Conservation (phyloP, 495 filamentous ascomycete genomes). For the Sphaerosporella brunnea region DNA sequence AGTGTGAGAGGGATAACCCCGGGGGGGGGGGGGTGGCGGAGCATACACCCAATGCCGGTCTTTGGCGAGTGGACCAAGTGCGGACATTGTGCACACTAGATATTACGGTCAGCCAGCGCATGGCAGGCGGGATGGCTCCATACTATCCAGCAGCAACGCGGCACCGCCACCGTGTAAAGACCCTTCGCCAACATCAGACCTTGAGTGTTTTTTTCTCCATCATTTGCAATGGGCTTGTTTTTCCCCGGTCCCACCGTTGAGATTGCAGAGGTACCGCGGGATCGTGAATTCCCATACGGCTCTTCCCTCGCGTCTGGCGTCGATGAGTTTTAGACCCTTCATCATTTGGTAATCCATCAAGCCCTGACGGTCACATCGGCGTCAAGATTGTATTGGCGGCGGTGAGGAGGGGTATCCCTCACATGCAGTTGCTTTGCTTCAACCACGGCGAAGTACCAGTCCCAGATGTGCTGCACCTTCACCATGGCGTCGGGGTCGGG, state of each 20-base stretch:
- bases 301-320: not conserved
- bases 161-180: slow-evolving; percentile 2
- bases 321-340: slow-evolving; percentile 3
- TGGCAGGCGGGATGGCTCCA: not conserved
- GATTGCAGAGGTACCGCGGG: slow-evolving; percentile 3
- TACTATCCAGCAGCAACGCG: slow-evolving; percentile 1
- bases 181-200: not conserved
- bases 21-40: not conserved
- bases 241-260: not conserved
- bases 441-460: slow-evolving; percentile 6
- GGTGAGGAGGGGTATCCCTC: not conserved
- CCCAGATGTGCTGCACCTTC: slow-evolving; percentile 6
- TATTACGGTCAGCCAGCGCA: not conserved
- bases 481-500: not conserved
- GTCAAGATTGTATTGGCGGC: not conserved
- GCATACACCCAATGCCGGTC: not conserved
- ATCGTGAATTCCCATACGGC: not conserved
- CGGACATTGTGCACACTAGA: slow-evolving; percentile 6
- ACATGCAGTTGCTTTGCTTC: not conserved
- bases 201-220: too few species aligned
- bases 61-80: not conserved
- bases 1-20: not conserved
- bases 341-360: slow-evolving; percentile 2
- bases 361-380: not conserved
- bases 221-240: too few species aligned